Percentiles rank a stretch among this genome's conserved stretches.
Conservation (phyloP, 176 grass and related monocot species). For the barley (Hordeum vulgare) region DNA sequence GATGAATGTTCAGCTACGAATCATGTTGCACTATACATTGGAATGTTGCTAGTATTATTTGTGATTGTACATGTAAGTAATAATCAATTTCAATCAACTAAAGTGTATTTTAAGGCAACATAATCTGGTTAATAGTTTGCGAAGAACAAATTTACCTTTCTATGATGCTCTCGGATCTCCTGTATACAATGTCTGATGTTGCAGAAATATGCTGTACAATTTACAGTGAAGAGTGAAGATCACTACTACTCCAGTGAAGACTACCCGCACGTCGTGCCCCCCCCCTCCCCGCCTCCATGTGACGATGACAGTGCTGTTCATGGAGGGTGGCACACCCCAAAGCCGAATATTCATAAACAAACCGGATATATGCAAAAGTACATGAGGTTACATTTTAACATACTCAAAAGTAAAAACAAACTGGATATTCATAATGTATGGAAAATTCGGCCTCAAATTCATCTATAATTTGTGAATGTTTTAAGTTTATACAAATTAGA, state of each 20-base stretch:
- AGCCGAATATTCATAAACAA: too few species aligned
- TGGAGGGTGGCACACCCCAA: too few species aligned
- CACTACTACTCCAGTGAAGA: constrained; percentile 41
- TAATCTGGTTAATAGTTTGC: background rate
- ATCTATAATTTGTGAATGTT: too few species aligned
- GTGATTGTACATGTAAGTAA: background rate
- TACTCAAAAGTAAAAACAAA: too few species aligned
- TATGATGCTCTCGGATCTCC: constrained; percentile 5
- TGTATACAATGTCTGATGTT: background rate
- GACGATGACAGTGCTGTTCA: too few species aligned
- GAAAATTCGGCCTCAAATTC: too few species aligned
- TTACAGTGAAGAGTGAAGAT: background rate
- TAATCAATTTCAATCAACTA: constrained; percentile 24
- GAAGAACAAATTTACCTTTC: constrained; percentile 24
- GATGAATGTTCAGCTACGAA: background rate
- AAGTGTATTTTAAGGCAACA: background rate
- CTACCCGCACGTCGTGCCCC: too few species aligned
- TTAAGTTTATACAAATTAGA: too few species aligned
- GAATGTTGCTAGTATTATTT: background rate
- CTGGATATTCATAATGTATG: too few species aligned
- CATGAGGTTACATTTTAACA: too few species aligned
- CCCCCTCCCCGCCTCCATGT: too few species aligned
- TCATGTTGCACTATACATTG: background rate
- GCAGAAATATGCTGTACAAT: background rate
- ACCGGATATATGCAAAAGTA: too few species aligned